A percentile compares a stretch with the other conserved stretches of the same genome.
Conservation (phyloP, 768 basidiomycete genomes). For the Tylopilus intermedius region DNA sequence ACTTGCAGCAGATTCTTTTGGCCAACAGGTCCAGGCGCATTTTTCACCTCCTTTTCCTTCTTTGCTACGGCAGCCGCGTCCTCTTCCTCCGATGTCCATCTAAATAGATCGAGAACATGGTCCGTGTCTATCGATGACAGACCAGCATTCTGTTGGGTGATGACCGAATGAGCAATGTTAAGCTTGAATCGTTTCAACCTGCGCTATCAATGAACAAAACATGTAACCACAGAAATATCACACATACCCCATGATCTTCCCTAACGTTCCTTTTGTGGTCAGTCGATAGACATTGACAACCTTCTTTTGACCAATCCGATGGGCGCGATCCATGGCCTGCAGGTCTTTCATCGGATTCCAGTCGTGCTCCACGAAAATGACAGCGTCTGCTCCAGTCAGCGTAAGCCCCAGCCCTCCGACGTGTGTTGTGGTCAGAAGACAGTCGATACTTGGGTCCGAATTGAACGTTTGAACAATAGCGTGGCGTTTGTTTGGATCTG, state of each 20-base stretch:
- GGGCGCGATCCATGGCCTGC: constrained; percentile 98
- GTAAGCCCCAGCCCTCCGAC: constrained; percentile 96
- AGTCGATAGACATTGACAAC: constrained; percentile 98
- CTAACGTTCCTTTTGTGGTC: constrained; percentile 93
- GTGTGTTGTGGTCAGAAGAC: constrained; percentile 89
- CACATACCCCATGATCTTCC: constrained; percentile 98
- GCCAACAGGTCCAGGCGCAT: constrained; percentile 51
- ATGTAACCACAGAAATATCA: constrained; percentile 3
- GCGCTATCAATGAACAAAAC: constrained; percentile 10
- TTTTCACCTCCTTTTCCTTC: constrained; percentile 50
- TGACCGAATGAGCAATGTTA: constrained; percentile 94
- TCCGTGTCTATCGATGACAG: constrained; percentile 96
- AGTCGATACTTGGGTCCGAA: constrained; percentile 94
- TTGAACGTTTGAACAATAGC: constrained; percentile 98
- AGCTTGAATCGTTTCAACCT: constrained; percentile 98
- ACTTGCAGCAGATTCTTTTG: constrained; percentile 82
- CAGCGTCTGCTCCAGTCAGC: constrained; percentile 95
- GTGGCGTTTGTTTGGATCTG: constrained; percentile 90
- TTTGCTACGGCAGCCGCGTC: constrained; percentile 53
- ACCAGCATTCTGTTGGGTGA: constrained; percentile 95
- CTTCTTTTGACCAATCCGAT: constrained; percentile 97
- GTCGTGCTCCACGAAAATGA: constrained; percentile 99
- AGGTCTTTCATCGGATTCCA: constrained; percentile 99
- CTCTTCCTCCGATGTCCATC: constrained; percentile 69
- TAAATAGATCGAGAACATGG: constrained; percentile 91